Conservation (phyloP, 345 rosid genomes). For the Iberis pinnata region DNA sequence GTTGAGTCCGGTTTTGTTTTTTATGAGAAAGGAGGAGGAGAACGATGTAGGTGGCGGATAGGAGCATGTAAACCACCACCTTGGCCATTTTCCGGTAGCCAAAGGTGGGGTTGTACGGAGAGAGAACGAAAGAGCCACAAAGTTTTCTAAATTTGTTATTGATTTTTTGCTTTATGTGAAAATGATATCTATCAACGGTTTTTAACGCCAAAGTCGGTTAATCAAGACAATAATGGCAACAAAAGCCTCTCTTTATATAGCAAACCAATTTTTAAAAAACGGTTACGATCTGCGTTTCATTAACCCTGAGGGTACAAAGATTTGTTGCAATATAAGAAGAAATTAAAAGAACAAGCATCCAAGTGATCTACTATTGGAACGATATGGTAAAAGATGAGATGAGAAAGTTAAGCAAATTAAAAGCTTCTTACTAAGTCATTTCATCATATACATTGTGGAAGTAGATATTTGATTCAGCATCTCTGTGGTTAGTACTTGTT, state of each 20-base stretch:
- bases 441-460: conserved; percentile 40
- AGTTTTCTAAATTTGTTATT: conserved; percentile 12
- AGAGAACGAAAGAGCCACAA: conserved; percentile 12
- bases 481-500: conserved; percentile 27
- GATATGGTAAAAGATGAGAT: conserved; percentile 7
- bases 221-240: not conserved
- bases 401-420: not conserved
- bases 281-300: conserved; percentile 13
- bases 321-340: not conserved
- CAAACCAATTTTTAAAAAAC: conserved; percentile 20
- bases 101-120: conserved; percentile 24
- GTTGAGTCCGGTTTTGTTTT: conserved; percentile 4
- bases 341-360: conserved; percentile 17
- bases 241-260: conserved; percentile 14
- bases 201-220: conserved; percentile 36
- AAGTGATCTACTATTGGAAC: conserved; percentile 13
- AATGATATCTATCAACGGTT: not conserved
- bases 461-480: conserved; percentile 2
- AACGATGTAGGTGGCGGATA: conserved; percentile 36
- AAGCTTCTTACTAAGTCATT: conserved; percentile 26
- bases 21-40: conserved; percentile 30
- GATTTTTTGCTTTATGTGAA: conserved; percentile 11
- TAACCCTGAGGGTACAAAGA: conserved; percentile 15
- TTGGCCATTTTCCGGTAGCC: conserved; percentile 44
- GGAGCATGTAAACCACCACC: conserved; percentile 51